These are phyloP conservation scores for Nematocida ironsii DNA, from an alignment of 371 early-diverging fungal genomes.

Conservation along the genomic window DNA sequence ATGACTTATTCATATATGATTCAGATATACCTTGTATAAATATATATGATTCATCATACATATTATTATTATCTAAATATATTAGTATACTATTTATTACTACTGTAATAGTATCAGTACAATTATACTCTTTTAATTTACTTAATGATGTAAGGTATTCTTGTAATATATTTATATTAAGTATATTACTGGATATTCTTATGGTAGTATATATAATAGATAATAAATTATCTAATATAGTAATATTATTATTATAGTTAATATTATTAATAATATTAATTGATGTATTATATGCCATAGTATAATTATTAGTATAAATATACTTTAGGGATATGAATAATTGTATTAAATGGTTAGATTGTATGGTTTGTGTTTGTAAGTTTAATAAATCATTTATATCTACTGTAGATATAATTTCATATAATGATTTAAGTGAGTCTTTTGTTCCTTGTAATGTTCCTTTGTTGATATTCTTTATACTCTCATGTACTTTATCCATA, in stretches of 20 bases:
- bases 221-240: conserved; percentile 19
- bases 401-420: conserved; percentile 4
- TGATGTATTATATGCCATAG: not conserved
- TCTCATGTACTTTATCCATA: conserved; percentile 46
- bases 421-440: conserved; percentile 17
- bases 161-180: conserved; percentile 5
- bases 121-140: conserved; percentile 18
- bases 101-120: conserved; percentile 37
- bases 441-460: conserved; percentile 38
- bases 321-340: not conserved
- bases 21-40: conserved; percentile 37
- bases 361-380: not conserved
- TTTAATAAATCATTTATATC: not conserved
- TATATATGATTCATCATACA: conserved; percentile 50
- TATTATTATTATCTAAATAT: not conserved
- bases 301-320: conserved; percentile 7
- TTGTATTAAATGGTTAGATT: not conserved
- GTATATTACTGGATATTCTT: conserved; percentile 15
- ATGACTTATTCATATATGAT: conserved; percentile 44
- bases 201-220: conserved; percentile 10
- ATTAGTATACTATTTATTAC: conserved; percentile 40
- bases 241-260: not conserved
- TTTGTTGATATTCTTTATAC: conserved; percentile 14
- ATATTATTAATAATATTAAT: conserved; percentile 25
- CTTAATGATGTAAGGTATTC: conserved; percentile 21